A percentile compares a stretch with the other conserved stretches of the same genome.
Conservation (phyloP, 768 basidiomycete genomes). For the Termitomyces titanicus region DNA sequence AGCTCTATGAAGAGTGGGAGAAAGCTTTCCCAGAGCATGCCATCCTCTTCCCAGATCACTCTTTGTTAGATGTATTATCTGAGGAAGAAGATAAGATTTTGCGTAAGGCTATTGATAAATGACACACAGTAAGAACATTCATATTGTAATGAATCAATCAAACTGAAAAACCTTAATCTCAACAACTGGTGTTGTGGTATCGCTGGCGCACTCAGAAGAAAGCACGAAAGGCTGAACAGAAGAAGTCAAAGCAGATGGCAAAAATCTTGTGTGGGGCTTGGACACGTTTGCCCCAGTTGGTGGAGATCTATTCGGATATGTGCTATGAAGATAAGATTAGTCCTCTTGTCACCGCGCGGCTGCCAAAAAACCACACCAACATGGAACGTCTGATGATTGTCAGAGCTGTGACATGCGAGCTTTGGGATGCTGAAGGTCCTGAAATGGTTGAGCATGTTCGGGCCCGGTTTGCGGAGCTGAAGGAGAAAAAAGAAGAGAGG, state of each 20-base stretch:
- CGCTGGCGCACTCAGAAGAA: background rate
- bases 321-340: background rate
- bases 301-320: slow-evolving; percentile 4
- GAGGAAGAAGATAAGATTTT: too few relatives aligned
- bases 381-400: background rate
- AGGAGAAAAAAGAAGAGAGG: background rate
- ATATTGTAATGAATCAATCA: too few relatives aligned
- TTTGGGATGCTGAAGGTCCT: background rate
- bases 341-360: background rate
- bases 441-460: background rate
- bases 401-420: background rate
- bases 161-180: background rate
- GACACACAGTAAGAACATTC: too few relatives aligned
- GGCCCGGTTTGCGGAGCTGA: background rate
- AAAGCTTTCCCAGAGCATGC: too few relatives aligned
- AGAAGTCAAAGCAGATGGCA: background rate
- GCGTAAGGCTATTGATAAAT: too few relatives aligned
- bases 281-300: background rate
- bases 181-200: background rate
- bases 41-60: too few relatives aligned
- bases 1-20: too few relatives aligned
- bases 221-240: background rate
- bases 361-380: background rate
- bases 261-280: background rate
- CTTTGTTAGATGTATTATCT: too few relatives aligned